Base-by-base conservation (phyloP, 2,329 filamentous ascomycete genomes). In the Zarea fungicola region DNA sequence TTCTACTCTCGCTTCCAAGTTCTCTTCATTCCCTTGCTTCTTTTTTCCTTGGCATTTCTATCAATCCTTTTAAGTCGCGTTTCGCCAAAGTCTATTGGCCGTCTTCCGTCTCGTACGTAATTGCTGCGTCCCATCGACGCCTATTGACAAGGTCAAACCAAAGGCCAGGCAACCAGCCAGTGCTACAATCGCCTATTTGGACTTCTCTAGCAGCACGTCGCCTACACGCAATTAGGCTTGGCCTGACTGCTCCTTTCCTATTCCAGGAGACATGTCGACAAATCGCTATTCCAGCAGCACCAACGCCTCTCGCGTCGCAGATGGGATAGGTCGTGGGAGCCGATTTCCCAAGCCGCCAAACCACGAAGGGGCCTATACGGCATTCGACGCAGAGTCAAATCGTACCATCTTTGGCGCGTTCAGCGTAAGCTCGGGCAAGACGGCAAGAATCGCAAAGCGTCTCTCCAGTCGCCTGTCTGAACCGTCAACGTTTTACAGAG, bases 401-500 rank as follows among this genome's bases (percentile, higher is more conserved):
- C 42, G 28, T 32, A 45, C 42, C 6, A 28, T 45, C 10, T 36
- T 45, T 3, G 16, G 42, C 42, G 22, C 16, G 6, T 35, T 45
- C 5, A 45, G 42, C 23, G 25, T 37, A 7, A 29, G 21, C 13
- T 45, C 42, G 5, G 42, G 32, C 19, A 32, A 18, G 28, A 43
- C 41, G 28, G 16, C 28, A n/a, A 37, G 42, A 18, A 29, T 37
- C 9, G 23, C 58, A 62, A 34, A 26, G 19, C 25, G 25, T 2
- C 32, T 36, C 13, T 44, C 48, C 19, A 40, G 41, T 13, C 21
- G 40, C n/a, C n/a, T 25, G 6, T 28, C 48, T 5, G 28, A 40
- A 21, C 48, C 42, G 21, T 67, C 62, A 51, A 72, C 69, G 0
- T 72, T 72, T 31, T 70, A 67, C 55, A 65, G 67, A 16, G 69